Conservation (phyloP, 148 eudicot genomes). For the Diospyros lotus region DNA sequence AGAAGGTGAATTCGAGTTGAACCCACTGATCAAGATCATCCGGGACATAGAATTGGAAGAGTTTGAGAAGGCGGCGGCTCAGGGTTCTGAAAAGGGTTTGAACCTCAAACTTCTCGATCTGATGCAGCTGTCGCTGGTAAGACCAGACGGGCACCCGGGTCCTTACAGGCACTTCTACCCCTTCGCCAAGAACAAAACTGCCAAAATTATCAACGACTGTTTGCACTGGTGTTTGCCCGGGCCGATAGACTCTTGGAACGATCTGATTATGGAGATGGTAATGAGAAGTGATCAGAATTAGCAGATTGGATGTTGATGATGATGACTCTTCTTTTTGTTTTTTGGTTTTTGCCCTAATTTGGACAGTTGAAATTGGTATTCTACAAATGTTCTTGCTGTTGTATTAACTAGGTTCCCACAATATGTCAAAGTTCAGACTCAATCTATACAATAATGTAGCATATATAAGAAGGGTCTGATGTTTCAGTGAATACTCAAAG, state of each 20-base stretch:
- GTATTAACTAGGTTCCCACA: no score
- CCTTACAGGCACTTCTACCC: conserved; percentile 54
- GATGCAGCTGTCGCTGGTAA: conserved; percentile 47
- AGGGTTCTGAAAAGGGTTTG: conserved; percentile 48
- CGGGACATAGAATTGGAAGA: conserved; percentile 54
- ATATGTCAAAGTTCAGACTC: no score
- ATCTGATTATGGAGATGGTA: conserved; percentile 55
- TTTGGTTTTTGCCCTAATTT: no score
- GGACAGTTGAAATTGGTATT: no score
- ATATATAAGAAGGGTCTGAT: no score
- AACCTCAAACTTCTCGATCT: conserved; percentile 50
- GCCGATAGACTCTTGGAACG: conserved; percentile 80
- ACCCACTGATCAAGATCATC: conserved; percentile 31
- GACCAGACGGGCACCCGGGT: conserved; percentile 85
- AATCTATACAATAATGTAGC: no score
- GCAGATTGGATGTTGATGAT: no score
- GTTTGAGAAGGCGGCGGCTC: conserved; percentile 29
- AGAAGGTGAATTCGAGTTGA: conserved; percentile 43
- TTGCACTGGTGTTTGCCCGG: conserved; percentile 86
- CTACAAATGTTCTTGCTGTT: no score
- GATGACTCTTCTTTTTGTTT: no score
- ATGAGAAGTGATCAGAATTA: conserved; percentile 20
- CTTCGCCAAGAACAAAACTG: conserved; percentile 30
- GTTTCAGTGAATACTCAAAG: no score
- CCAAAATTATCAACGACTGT: conserved; percentile 42